Evolutionary conservation across 2,329 filamentous ascomycete species (phyloP), one percentile per base, ranked within the genome.

Genomic region (Epichloe glyceriae): DNA sequence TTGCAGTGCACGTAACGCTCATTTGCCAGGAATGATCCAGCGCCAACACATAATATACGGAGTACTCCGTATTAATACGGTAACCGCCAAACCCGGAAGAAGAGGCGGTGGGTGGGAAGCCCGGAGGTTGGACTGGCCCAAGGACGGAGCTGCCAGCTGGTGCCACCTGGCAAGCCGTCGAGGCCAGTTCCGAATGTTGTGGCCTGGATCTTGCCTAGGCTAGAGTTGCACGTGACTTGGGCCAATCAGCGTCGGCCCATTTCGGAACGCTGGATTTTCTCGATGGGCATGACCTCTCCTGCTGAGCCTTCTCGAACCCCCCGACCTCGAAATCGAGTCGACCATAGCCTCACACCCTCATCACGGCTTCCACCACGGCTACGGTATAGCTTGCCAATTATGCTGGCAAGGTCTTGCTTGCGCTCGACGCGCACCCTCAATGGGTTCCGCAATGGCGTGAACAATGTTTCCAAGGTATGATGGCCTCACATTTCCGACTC

Each of bases 341-440:
- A 58, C 52, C 62, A 67, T 65, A 61, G 64, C 61, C 64, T 60
- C 61, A 60, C 57, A 59, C 53, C 59, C 58, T 63, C 61, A 67
- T 64, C 60, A 63, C 64, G 64, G 63, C 60, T 59, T 56, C 58
- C 61, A 58, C 56, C 64, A 61, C 65, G 64, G 64, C 60, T 63
- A 62, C 64, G 62, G 61, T 68, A 62, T 60, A 67, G 62, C 61
- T 66, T 60, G 70, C 70, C 71, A 78, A 85, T 72, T 70, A 96
- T 97, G 91, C 83, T 96, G 80, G 86, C 88, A 76, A 86, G 89
- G 80, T 88, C 89, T 74, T 82, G 82, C 75, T 75, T 94, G 79
- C 88, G 88, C 78, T 83, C 86, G 71, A 80, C 86, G 81, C 89
- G 89, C 82, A 79, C 85, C 67, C 79, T 89, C 77, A 85, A 83